Conservation (phyloP, 2,329 filamentous ascomycete genomes). For the Chrysoporthe puriensis region DNA sequence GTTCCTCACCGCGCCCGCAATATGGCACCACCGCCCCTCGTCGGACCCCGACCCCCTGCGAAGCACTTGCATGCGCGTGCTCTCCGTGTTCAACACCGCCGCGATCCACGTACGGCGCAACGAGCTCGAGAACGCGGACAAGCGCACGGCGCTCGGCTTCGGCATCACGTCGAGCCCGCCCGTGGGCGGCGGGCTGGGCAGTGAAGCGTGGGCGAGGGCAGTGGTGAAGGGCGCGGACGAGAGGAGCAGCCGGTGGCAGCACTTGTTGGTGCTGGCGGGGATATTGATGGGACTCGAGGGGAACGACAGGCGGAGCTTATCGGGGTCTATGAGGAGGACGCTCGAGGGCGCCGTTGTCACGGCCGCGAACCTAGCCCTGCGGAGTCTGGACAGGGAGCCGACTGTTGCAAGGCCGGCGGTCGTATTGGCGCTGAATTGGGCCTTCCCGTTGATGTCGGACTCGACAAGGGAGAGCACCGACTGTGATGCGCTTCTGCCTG, state of each 20-base stretch:
- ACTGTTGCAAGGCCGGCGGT: slow-evolving; percentile 55
- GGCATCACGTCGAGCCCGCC: slow-evolving; percentile 31
- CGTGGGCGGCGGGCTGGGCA: slow-evolving; percentile 48
- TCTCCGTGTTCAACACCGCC: slow-evolving; percentile 74
- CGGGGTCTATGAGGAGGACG: slow-evolving; percentile 64
- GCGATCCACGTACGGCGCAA: slow-evolving; percentile 57
- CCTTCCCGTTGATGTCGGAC: slow-evolving; percentile 72
- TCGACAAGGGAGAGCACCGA: slow-evolving; percentile 61
- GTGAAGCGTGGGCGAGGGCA: slow-evolving; percentile 60
- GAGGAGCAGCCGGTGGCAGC: slow-evolving; percentile 74
- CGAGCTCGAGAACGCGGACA: slow-evolving; percentile 46
- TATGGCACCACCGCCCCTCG: slow-evolving; percentile 58
- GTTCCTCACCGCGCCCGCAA: slow-evolving; percentile 69
- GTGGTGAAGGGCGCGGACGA: slow-evolving; percentile 62
- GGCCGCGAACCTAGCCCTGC: slow-evolving; percentile 77
- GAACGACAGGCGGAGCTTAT: slow-evolving; percentile 65
- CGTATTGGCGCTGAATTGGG: slow-evolving; percentile 74
- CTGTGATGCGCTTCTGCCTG: slow-evolving; percentile 71
- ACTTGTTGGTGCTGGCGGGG: slow-evolving; percentile 79
- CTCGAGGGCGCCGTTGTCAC: slow-evolving; percentile 75
- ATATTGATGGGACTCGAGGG: slow-evolving; percentile 76
- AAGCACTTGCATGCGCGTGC: slow-evolving; percentile 62
- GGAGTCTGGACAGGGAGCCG: slow-evolving; percentile 44
- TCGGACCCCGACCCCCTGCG: slow-evolving; percentile 61
- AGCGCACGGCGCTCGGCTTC: slow-evolving; percentile 9